Base-by-base conservation (phyloP, 306 rosid species). In the Corylus heterophylla region DNA sequence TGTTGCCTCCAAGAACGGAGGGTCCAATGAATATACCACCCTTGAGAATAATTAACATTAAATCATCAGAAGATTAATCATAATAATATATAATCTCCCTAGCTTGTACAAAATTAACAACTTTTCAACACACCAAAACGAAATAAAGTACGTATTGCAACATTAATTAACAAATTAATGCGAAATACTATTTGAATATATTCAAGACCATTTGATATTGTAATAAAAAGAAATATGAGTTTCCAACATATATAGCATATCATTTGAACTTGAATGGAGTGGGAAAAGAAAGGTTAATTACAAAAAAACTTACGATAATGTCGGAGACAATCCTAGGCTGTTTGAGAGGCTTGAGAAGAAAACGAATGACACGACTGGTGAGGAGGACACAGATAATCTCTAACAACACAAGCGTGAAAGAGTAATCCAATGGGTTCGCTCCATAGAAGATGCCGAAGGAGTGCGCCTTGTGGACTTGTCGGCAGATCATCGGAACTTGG, bases 11-110 rank as follows among this genome's bases (percentile, higher is more conserved):
- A 10, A 94, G 72, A 75, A 91, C 77, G 0, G 95, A 82, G n/a
- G 98, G 97, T 52, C 97, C 98, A 55, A 94, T 2, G 45, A 94
- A 70, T 2, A 92, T 85, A 10, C 97, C 98, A 25, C 92, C 97
- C 98, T 94, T 69, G n/a, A 42, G 45, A 42, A 5, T 7, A 56
- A 84, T 31, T 31, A 84, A 73, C 69, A 81, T 64, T 17, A 68
- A 75, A 66, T 35, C 7, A 31, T 31, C 3, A 31, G 2, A 2
- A 31, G 35, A 31, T 31, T 2, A 31, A 2, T 31, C 2, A 31
- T 31, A 3, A 31, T 31, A 31, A 31, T 31, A 2, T 31, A 31
- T 1, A 31, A 31, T 31, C 35, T 31, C 35, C 35, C 35, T 31
- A 0, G 2, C 35, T 22, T 22, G 25, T 22, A 22, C 25, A 22